Evolutionary conservation across 1,284 basidiomycete genomes (phyloP).

Genomic region (Puccinia horiana): DNA sequence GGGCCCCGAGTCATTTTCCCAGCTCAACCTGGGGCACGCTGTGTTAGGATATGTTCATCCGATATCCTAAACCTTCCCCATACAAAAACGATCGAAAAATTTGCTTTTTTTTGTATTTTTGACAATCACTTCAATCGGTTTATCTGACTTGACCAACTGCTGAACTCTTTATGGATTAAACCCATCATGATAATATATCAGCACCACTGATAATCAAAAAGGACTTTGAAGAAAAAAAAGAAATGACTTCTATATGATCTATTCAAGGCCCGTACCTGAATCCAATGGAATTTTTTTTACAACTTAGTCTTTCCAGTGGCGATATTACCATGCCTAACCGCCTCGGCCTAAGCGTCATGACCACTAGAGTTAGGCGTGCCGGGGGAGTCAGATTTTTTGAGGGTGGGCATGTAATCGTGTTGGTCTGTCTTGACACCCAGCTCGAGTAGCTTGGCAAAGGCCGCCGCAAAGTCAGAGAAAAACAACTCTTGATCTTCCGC

Average conservation of each 20-base stretch:
- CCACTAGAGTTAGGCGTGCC: conserved; percentile 31
- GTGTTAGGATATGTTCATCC: too few species aligned
- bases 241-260: background rate
- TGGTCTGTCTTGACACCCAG: conserved; percentile 54
- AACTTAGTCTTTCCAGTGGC: background rate
- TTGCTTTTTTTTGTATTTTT: too few species aligned
- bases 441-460: conserved; percentile 59
- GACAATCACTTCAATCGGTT: background rate
- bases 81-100: too few species aligned
- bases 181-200: background rate
- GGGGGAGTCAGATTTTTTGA: conserved; percentile 18
- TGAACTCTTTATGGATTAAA: background rate
- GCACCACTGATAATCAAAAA: too few species aligned
- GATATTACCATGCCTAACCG: conserved; percentile 4
- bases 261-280: background rate
- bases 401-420: conserved; percentile 24
- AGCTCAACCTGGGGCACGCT: too few species aligned
- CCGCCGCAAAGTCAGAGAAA: conserved; percentile 63
- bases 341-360: conserved; percentile 30
- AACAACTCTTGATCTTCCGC: conserved; percentile 64
- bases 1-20: too few species aligned
- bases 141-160: background rate
- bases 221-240: too few species aligned
- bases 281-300: background rate
- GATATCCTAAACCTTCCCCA: too few species aligned